A percentile compares a stretch with the other conserved stretches of the same genome.
phyloP scores from a whole-genome alignment of 306 rosid genomes.

The Cicer pinnatifidum region DNA sequence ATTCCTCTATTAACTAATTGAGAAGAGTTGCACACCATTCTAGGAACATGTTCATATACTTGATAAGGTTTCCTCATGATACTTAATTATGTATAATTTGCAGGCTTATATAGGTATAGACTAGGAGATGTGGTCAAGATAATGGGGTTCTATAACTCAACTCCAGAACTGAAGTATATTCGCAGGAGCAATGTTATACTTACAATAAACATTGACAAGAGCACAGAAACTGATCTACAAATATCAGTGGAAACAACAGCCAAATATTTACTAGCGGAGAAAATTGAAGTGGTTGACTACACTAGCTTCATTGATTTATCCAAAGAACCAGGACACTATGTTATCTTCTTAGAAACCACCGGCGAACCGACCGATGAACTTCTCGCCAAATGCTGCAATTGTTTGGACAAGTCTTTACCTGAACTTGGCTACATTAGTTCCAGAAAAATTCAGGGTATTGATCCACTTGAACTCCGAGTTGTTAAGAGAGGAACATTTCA shows the following conservation, averaged over 20 bases:
- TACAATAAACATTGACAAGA: conserved; percentile 84
- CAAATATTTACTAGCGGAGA: conserved; percentile 61
- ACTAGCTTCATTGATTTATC: conserved; percentile 68
- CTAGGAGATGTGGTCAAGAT: conserved; percentile 89
- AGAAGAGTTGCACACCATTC: no score
- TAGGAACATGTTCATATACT: no score
- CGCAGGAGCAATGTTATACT: conserved; percentile 74
- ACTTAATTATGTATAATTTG: conserved; percentile 13
- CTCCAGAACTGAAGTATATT: conserved; percentile 74
- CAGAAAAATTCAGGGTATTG: conserved; percentile 65
- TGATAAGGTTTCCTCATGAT: no score
- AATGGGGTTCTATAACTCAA: conserved; percentile 71
- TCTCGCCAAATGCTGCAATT: conserved; percentile 72
- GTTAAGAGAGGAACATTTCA: conserved; percentile 75
- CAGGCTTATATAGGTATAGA: conserved; percentile 83
- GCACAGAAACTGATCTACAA: conserved; percentile 82
- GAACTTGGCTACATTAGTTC: conserved; percentile 78
- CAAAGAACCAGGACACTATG: conserved; percentile 83
- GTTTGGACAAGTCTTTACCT: conserved; percentile 70
- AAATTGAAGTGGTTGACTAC: conserved; percentile 78
- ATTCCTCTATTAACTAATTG: no score
- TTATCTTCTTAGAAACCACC: conserved; percentile 80
- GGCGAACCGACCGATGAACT: conserved; percentile 72
- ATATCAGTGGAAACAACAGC: conserved; percentile 71
- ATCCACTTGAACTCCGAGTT: conserved; percentile 72